Evolutionary conservation across 2,329 filamentous ascomycete species (phyloP).

Genomic region (Neurospora sp.): DNA sequence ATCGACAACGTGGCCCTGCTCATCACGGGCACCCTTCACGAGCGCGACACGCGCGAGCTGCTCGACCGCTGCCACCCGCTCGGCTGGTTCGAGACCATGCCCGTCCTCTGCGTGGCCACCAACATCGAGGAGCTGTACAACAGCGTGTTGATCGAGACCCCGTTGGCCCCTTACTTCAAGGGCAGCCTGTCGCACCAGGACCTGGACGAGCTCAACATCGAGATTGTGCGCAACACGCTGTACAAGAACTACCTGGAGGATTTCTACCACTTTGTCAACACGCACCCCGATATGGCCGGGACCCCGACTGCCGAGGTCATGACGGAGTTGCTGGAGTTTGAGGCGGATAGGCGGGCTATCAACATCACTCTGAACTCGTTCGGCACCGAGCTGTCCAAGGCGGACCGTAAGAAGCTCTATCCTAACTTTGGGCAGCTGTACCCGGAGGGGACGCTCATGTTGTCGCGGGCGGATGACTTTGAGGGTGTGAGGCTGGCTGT

Average conservation of each 20-base stretch:
- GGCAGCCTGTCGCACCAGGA: slow-evolving; percentile 92
- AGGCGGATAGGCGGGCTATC: slow-evolving; percentile 92
- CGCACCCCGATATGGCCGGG: slow-evolving; percentile 72
- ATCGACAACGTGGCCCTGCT: slow-evolving; percentile 98
- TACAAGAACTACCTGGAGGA: slow-evolving; percentile 99
- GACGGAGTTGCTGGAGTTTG: slow-evolving; percentile 91
- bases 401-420: slow-evolving; percentile 91
- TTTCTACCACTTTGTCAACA: slow-evolving; percentile 91
- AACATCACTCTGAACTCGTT: slow-evolving; percentile 99
- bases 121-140: slow-evolving; percentile 99
- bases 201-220: slow-evolving; percentile 96
- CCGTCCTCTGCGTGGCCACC: slow-evolving; percentile 91
- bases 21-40: slow-evolving; percentile 95
- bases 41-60: slow-evolving; percentile 91
- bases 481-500: slow-evolving; percentile 91
- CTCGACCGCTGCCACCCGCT: slow-evolving; percentile 93
- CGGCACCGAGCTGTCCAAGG: slow-evolving; percentile 89
- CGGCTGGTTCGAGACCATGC: slow-evolving; percentile 98
- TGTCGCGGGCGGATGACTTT: slow-evolving; percentile 87
- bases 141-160: slow-evolving; percentile 92
- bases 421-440: slow-evolving; percentile 85
- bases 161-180: slow-evolving; percentile 94
- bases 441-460: slow-evolving; percentile 89
- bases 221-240: slow-evolving; percentile 95
- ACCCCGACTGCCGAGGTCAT: slow-evolving; percentile 91